phyloP scores from a whole-genome alignment of 805 yeast genomes.

The Kodamaea jinghongensis region DNA sequence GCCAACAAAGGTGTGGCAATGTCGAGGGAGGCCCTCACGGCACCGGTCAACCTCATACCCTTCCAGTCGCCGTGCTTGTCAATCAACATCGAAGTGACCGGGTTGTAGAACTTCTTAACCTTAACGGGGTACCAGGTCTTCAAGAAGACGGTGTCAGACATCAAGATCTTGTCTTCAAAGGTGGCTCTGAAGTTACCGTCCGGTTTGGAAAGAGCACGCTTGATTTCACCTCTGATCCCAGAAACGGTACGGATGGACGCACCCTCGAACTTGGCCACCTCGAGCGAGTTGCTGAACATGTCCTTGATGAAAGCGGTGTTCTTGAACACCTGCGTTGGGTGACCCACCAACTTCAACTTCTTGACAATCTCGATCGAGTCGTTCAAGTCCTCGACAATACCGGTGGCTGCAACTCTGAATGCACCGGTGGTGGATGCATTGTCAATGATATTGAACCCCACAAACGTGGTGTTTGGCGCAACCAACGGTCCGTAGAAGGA shows the following conservation, averaged over 20 bases:
- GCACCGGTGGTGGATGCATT: constrained; percentile 81
- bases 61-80: constrained; percentile 82
- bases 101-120: constrained; percentile 89
- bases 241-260: constrained; percentile 95
- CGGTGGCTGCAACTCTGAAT: constrained; percentile 95
- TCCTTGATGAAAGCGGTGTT: constrained; percentile 97
- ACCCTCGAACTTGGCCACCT: constrained; percentile 97
- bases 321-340: constrained; percentile 89
- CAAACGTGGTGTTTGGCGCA: constrained; percentile 95
- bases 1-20: constrained; percentile 58
- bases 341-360: constrained; percentile 91
- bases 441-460: constrained; percentile 89
- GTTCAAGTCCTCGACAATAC: constrained; percentile 91
- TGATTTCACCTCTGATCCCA: constrained; percentile 96
- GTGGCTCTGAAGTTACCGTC: constrained; percentile 96
- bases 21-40: constrained; percentile 74
- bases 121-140: constrained; percentile 97
- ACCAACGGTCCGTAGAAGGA: constrained; percentile 96
- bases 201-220: constrained; percentile 88
- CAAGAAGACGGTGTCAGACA: constrained; percentile 86
- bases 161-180: constrained; percentile 88
- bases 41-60: constrained; percentile 95
- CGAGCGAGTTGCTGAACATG: constrained; percentile 89
- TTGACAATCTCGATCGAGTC: constrained; percentile 89
- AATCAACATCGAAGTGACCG: constrained; percentile 86